Base-by-base conservation (phyloP, 129 eudicot genomes). In the Gnaphalium uliginosum region DNA sequence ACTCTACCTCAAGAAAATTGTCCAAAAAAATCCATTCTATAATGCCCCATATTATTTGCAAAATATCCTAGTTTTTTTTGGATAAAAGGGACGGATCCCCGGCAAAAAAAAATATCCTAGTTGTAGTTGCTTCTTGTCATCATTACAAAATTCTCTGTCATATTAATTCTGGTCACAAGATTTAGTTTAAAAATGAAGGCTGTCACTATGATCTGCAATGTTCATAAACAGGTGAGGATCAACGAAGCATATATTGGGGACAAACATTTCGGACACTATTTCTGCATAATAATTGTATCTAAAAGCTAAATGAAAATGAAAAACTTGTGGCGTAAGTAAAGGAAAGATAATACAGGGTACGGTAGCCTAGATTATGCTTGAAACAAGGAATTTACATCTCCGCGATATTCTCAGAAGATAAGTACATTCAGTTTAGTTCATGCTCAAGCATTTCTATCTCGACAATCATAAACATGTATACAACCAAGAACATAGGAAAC, bases 41-140 rank as follows among this genome's bases (percentile, higher is more conserved):
- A 8, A 54, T 54, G 6, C 26, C 54, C 76, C 37, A 46, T 4
- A 26, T 21, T 25, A 22, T 15, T 37, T 24, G 6, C 57, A 59
- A 61, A 17, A 73, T 68, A 43, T 35, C 39, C 26, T 37, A 73
- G n/a, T n/a, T n/a, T n/a, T n/a, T n/a, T n/a, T n/a, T n/a, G n/a
- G n/a, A n/a, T n/a, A n/a, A n/a, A n/a, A n/a, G n/a, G n/a, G n/a
- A n/a, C n/a, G n/a, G n/a, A n/a, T n/a, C n/a, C n/a, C n/a, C n/a
- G n/a, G n/a, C n/a, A n/a, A n/a, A n/a, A n/a, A n/a, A n/a, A n/a
- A n/a, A n/a, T n/a, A n/a, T n/a, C n/a, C n/a, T n/a, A n/a, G n/a
- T n/a, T n/a, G n/a, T n/a, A n/a, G 69, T 39, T 15, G 37, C 56
- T 48, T 37, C 39, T 58, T 24, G 57, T 73, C 58, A 73, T 39